Base-by-base conservation (phyloP, 2,329 filamentous ascomycete species). In the Epichloe sylvatica region DNA sequence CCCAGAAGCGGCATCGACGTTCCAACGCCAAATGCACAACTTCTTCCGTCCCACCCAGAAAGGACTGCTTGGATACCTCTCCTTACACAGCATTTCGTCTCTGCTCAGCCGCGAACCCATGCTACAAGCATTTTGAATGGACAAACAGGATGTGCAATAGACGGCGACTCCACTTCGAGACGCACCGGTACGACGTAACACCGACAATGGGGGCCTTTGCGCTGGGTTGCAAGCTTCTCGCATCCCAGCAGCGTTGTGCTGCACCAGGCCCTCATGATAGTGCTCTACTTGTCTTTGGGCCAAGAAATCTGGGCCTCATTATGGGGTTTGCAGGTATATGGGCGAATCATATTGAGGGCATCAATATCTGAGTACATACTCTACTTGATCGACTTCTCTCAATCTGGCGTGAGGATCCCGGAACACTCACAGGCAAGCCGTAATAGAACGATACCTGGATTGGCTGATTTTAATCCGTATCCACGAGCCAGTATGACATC, bases 51-150 rank as follows among this genome's bases (percentile, higher is more conserved):
- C 12, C 33, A 23, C 30, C 19, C n/a, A 23, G 25, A 19, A 19
- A 34, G 17, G n/a, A 19, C 23, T 41, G 23, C 23, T 41, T 34
- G n/a, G 15, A 30, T 30, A 30, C 19, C 23, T 41, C 39, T 15
- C 30, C 42, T 43, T 17, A 11, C 49, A 58, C 58, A 53, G 50
- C 40, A 53, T 56, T 21, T 59, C 56, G 55, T 60, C 58, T 57
- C 57, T 55, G 35, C 34, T 43, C 46, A 44, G 47, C 46, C 49
- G 40, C 17, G 36, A 50, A 49, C 42, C 46, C 46, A 43, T 50
- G 52, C 51, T 42, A 42, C 46, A 42, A 23, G 5, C 19, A 13
- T 25, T 37, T 17, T 38, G 23, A 40, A 47, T 41, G 47, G 40
- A 47, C 47, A 45, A 47, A 50, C 35, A 44, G 38, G 45, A 51